Conservation (phyloP, 306 rosid species). For the Cicer pinnatifidum region DNA sequence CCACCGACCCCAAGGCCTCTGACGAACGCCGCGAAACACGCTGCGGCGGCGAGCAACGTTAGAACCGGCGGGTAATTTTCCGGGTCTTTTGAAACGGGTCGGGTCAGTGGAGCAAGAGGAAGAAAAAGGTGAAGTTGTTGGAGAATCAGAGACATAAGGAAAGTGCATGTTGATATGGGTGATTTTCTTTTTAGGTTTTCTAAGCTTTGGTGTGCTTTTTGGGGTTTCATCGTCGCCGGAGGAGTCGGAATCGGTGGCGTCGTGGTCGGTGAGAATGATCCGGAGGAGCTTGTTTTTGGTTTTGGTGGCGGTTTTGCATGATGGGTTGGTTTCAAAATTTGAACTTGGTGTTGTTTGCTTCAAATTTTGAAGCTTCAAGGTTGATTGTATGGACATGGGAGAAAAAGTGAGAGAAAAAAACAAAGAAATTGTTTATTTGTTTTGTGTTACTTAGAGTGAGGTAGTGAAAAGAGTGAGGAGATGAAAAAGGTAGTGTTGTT, state of each 20-base stretch:
- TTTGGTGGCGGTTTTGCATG: slow-evolving; percentile 35
- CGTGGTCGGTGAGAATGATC: slow-evolving; percentile 73
- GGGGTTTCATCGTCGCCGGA: slow-evolving; percentile 65
- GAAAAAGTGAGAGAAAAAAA: neutral
- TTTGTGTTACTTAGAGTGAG: neutral
- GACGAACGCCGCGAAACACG: slow-evolving; percentile 70
- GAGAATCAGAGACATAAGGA: neutral
- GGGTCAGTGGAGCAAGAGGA: slow-evolving; percentile 6
- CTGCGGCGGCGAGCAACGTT: slow-evolving; percentile 6
- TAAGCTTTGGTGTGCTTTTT: neutral
- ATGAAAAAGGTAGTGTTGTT: neutral
- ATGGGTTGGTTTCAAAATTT: slow-evolving; percentile 38
- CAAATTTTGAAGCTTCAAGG: slow-evolving; percentile 22
- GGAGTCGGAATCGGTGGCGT: slow-evolving; percentile 80
- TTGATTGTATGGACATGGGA: slow-evolving; percentile 42
- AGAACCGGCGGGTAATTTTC: neutral
- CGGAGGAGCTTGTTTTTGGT: slow-evolving; percentile 51
- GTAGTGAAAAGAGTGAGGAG: slow-evolving; percentile 2
- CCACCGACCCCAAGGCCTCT: slow-evolving; percentile 91
- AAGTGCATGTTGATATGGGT: slow-evolving; percentile 50
- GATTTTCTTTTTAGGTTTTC: slow-evolving; percentile 50
- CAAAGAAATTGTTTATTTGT: neutral
- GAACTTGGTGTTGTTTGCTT: slow-evolving; percentile 33
- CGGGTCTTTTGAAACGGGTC: slow-evolving; percentile 39
- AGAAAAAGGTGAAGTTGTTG: neutral